These are phyloP conservation scores for Cucumis hystrix DNA, from an alignment of 306 rosid species.

Conservation along the genomic window DNA sequence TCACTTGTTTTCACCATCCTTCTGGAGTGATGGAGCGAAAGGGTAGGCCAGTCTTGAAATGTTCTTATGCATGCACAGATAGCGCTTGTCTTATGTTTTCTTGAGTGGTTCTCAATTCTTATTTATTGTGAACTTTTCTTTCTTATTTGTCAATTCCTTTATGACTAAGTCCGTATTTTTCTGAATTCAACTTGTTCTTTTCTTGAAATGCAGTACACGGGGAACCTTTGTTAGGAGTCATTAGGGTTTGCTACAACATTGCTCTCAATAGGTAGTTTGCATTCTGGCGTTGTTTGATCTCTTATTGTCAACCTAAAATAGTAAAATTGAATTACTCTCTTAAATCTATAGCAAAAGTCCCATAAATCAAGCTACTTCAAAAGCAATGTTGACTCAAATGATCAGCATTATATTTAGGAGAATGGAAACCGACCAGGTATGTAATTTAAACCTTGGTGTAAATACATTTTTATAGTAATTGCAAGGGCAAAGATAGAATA, in stretches of 20 bases:
- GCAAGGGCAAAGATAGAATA: constrained; percentile 3
- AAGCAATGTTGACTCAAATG: constrained; percentile 99
- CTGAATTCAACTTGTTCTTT: not conserved
- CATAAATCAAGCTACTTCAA: constrained; percentile 94
- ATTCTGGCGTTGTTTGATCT: constrained; percentile 8
- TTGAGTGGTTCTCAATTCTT: not conserved
- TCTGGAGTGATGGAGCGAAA: not conserved
- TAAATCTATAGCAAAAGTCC: constrained; percentile 83
- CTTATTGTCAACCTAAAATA: constrained; percentile 8
- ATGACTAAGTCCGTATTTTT: not conserved
- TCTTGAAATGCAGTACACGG: constrained; percentile 68
- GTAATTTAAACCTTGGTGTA: constrained; percentile 15
- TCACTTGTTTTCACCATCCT: not conserved
- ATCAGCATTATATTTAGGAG: constrained; percentile 80
- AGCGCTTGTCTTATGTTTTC: not conserved
- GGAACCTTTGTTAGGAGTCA: constrained; percentile 86
- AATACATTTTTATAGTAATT: constrained; percentile 3
- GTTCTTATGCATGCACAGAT: not conserved
- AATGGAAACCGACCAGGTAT: constrained; percentile 88
- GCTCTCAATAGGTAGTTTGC: constrained; percentile 88
- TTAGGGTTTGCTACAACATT: constrained; percentile 95
- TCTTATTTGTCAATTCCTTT: not conserved
- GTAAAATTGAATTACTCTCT: constrained; percentile 19
- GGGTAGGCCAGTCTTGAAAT: not conserved
- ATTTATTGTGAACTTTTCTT: not conserved